These are phyloP conservation scores for Phytophthora vignae DNA, from an alignment of 352 stramenopile species.

Conservation along the genomic window DNA sequence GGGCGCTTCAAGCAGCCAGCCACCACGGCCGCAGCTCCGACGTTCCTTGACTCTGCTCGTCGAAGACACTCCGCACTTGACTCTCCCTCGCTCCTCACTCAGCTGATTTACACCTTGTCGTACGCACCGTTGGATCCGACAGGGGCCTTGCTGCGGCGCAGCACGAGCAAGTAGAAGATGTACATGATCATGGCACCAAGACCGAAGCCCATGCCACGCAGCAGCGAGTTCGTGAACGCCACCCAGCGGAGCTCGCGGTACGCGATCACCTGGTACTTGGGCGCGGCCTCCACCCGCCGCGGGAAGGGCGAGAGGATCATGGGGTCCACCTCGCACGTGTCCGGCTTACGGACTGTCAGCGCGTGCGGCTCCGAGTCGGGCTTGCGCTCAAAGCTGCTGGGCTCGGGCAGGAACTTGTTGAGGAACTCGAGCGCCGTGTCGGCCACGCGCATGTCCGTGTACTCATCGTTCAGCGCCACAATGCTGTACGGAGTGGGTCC, in stretches of 20 bases:
- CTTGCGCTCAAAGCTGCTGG: slow-evolving; percentile 75
- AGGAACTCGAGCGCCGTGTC: slow-evolving; percentile 79
- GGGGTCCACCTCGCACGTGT: slow-evolving; percentile 77
- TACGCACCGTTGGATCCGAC: slow-evolving; percentile 54
- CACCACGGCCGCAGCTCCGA: slow-evolving; percentile 8
- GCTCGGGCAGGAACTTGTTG: slow-evolving; percentile 71
- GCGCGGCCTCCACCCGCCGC: slow-evolving; percentile 62
- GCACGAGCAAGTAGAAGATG: slow-evolving; percentile 79
- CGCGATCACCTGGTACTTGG: slow-evolving; percentile 84
- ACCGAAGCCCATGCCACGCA: slow-evolving; percentile 78
- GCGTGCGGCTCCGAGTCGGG: slow-evolving; percentile 45
- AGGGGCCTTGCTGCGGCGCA: slow-evolving; percentile 56
- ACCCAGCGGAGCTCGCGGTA: slow-evolving; percentile 86
- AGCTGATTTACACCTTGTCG: slow-evolving; percentile 76
- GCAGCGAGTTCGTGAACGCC: slow-evolving; percentile 78
- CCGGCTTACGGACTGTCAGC: slow-evolving; percentile 70
- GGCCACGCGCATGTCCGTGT: slow-evolving; percentile 81
- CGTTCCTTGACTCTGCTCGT: slow-evolving; percentile 24
- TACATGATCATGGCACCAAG: slow-evolving; percentile 87
- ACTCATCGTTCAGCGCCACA: slow-evolving; percentile 90
- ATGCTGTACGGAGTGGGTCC: slow-evolving; percentile 77
- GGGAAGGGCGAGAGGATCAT: slow-evolving; percentile 75
- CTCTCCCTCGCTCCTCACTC: slow-evolving; percentile 1
- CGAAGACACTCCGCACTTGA: slow-evolving; percentile 31
- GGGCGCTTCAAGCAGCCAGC: slow-evolving; percentile 12